phyloP scores from a whole-genome alignment of 768 basidiomycete genomes.

The Boletus subparvulus region DNA sequence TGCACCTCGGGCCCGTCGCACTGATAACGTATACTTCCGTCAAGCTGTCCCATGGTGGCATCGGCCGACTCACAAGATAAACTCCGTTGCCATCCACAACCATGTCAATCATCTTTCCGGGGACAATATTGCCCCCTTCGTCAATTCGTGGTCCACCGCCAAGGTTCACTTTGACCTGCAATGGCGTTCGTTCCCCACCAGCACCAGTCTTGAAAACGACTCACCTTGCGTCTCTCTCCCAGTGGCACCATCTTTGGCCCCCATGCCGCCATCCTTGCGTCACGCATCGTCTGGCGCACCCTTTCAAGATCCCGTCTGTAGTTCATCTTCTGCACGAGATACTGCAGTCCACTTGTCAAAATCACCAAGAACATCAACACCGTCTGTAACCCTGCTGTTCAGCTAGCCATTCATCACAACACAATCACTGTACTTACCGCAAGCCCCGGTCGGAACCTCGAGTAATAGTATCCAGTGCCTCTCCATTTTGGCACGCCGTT shows the following conservation, averaged over 20 bases:
- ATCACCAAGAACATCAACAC: constrained; percentile 76
- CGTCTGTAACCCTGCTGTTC: constrained; percentile 42
- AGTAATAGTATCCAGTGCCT: constrained; percentile 95
- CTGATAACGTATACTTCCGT: constrained; percentile 36
- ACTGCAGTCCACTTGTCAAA: constrained; percentile 80
- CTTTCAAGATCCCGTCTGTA: constrained; percentile 69
- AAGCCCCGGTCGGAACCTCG: constrained; percentile 92
- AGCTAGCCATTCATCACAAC: neutral
- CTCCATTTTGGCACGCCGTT: constrained; percentile 98
- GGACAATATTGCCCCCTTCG: constrained; percentile 52
- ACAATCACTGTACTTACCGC: constrained; percentile 45
- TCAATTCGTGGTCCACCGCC: constrained; percentile 51
- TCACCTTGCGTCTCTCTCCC: constrained; percentile 68
- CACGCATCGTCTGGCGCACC: constrained; percentile 57
- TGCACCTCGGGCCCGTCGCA: constrained; percentile 59
- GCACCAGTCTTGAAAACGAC: constrained; percentile 10
- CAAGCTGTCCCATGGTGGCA: constrained; percentile 7
- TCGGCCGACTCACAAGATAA: constrained; percentile 60
- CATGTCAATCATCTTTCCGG: constrained; percentile 68
- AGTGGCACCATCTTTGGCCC: constrained; percentile 69
- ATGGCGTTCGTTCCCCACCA: constrained; percentile 7
- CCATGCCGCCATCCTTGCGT: constrained; percentile 79
- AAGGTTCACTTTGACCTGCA: constrained; percentile 70
- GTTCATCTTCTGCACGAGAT: constrained; percentile 74
- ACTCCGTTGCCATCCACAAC: constrained; percentile 76